Evolutionary conservation across 1,284 basidiomycete species (phyloP), one percentile per base, ranked within the genome.

Genomic region (Pseudozyma flocculosa): DNA sequence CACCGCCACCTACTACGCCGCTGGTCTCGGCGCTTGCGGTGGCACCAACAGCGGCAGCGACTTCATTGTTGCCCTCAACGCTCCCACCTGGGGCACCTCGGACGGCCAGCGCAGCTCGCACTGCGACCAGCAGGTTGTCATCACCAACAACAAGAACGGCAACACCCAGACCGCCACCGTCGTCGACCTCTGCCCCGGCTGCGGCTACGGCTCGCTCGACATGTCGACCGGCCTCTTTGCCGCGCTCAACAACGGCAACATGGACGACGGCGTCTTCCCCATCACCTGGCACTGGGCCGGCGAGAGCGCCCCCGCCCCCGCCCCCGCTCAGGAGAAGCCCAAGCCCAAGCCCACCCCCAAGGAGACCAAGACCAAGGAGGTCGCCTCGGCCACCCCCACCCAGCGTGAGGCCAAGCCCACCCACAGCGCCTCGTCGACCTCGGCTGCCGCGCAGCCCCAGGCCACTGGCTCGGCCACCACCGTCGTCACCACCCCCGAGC

Each of bases 191-290:
- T 90, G 88, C 78, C 84, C 84, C 48, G 85, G 83, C 26, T 92
- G 89, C 75, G 84, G 85, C 2, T 83, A 78, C 40, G 85, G 84
- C 34, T 88, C 84, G 39, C 84, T 95, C 51, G 92, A 95, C 81
- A 82, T 93, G 57, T 88, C 88, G 22, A 75, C 78, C 13, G 83
- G 85, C 46, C 84, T 95, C 40, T 95, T 95, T 81, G 54, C 61
- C 37, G 60, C 53, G 26, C 67, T 75, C 18, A 61, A 62, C 50
- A 65, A 72, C 54, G 68, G 68, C 44, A 66, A 72, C 66, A 58
- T 70, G 54, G 70, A 68, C 54, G 54, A 43, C 22, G 72, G 72
- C 58, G 60, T 61, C 51, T 68, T 75, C 67, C 72, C 68, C 50
- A 75, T 75, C 61, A 43, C 47, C 24, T 75, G 72, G 72, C 56